Evolutionary conservation across 2,329 filamentous ascomycete genomes (phyloP), one percentile per base, ranked within the genome.

Genomic region (Penicillium palitans): DNA sequence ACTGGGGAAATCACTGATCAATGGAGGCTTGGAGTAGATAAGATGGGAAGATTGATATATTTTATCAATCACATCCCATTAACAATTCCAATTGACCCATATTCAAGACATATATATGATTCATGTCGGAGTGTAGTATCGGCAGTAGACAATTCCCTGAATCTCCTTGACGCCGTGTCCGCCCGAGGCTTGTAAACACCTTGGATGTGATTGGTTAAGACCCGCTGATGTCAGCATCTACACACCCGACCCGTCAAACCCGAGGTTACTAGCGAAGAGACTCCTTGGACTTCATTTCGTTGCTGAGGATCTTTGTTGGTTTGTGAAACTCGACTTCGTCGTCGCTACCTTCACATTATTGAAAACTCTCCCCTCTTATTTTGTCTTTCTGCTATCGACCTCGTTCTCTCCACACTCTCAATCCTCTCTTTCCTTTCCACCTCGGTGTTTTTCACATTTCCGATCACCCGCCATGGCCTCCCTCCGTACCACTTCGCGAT

Each of bases 401-500:
- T 50, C 15, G 40, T 39, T 47, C 33, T 42, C 41, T 51, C 42
- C 33, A 49, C 47, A 27, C 24, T 40, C 17, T 42, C 19, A 48
- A 40, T 17, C 27, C 27, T 56, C 33, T 56, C 50, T 41, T 33
- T 35, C 37, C 39, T 51, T 25, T 57, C 58, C 56, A 44, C 55
- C 58, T 63, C 55, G 48, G 29, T 50, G 57, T 58, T 48, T 59
- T 50, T 48, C 50, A 49, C 44, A 25, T 52, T 53, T 60, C 55
- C 49, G 55, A 48, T 54, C 60, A 45, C 53, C 60, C 71, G 67
- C 68, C 67, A 81, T 81, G 79, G 77, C 79, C 66, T 77, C 79
- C 68, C 76, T 81, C 70, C 79, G 79, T 65, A 73, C 79, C 59
- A 76, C 78, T 46, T 78, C 78, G 66, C 78, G 78, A 67, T 69